Conservation (phyloP, 441 rosid genomes). For the Capsella rubella region DNA sequence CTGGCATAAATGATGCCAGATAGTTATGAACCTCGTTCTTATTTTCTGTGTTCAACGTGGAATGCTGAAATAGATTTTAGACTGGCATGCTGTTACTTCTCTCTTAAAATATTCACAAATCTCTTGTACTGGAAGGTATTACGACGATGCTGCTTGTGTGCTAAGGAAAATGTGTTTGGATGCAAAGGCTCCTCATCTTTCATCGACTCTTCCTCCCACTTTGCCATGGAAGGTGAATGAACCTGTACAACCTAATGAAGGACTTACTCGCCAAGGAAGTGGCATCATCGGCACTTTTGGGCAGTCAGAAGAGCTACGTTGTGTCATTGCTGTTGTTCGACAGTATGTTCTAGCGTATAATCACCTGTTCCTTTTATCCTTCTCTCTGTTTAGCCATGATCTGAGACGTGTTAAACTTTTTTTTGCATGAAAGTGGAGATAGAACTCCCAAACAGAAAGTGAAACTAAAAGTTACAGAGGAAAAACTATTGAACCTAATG, state of each 20-base stretch:
- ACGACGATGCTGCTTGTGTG: conserved; percentile 99
- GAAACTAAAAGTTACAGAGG: conserved; percentile 98
- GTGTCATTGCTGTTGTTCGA: conserved; percentile 95
- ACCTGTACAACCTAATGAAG: conserved; percentile 84
- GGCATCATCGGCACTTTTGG: conserved; percentile 98
- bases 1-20: background rate
- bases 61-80: conserved; percentile 10
- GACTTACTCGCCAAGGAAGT: conserved; percentile 98
- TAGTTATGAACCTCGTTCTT: background rate
- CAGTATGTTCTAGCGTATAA: conserved; percentile 68
- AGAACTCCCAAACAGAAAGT: conserved; percentile 99
- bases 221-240: conserved; percentile 98
- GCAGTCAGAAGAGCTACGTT: conserved; percentile 97
- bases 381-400: conserved; percentile 28
- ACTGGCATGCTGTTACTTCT: conserved; percentile 9
- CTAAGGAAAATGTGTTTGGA: conserved; percentile 97
- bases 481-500: conserved; percentile 93
- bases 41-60: background rate
- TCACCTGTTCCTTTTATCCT: background rate
- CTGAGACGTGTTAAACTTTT: conserved; percentile 30
- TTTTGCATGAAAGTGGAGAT: conserved; percentile 80
- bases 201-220: conserved; percentile 88
- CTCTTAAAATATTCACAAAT: conserved; percentile 29
- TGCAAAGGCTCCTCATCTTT: conserved; percentile 99
- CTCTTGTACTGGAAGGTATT: conserved; percentile 65